A percentile compares a stretch with the other conserved stretches of the same genome.
Conservation (phyloP, 2,329 filamentous ascomycete genomes). For the Westerdykella ornata region DNA sequence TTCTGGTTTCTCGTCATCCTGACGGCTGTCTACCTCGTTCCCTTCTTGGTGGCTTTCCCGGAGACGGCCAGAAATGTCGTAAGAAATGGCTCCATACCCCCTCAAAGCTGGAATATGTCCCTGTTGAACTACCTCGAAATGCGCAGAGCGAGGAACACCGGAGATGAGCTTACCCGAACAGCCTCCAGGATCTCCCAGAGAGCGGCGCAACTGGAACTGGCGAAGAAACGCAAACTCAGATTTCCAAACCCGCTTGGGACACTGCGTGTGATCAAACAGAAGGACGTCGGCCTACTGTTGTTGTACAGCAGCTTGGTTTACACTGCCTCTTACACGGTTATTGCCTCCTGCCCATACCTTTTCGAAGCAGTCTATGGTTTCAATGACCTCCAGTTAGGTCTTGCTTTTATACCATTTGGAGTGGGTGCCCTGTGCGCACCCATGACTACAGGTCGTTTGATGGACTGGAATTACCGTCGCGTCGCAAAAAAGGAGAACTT, state of each 20-base stretch:
- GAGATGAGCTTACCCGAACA: conserved; percentile 13
- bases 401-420: conserved; percentile 38
- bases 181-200: conserved; percentile 16
- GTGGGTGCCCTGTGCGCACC: conserved; percentile 34
- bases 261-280: conserved; percentile 36
- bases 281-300: conserved; percentile 36
- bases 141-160: conserved; percentile 22
- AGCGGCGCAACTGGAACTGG: conserved; percentile 17
- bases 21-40: conserved; percentile 25
- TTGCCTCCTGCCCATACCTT: conserved; percentile 42
- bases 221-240: conserved; percentile 29
- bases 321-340: conserved; percentile 44
- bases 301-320: conserved; percentile 39
- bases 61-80: conserved; percentile 35
- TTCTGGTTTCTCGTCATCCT: conserved; percentile 36
- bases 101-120: conserved; percentile 21
- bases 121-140: conserved; percentile 19
- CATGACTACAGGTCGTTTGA: conserved; percentile 46
- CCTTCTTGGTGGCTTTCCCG: conserved; percentile 29
- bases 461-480: conserved; percentile 67
- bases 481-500: conserved; percentile 57
- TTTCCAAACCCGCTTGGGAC: conserved; percentile 43
- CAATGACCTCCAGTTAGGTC: conserved; percentile 43
- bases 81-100: conserved; percentile 21
- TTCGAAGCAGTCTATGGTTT: conserved; percentile 44